A percentile compares a stretch with the other conserved stretches of the same genome.
These are phyloP conservation scores for Pseudogymnoascus sp. DNA, from an alignment of 2,329 filamentous ascomycete species.

Conservation along the genomic window DNA sequence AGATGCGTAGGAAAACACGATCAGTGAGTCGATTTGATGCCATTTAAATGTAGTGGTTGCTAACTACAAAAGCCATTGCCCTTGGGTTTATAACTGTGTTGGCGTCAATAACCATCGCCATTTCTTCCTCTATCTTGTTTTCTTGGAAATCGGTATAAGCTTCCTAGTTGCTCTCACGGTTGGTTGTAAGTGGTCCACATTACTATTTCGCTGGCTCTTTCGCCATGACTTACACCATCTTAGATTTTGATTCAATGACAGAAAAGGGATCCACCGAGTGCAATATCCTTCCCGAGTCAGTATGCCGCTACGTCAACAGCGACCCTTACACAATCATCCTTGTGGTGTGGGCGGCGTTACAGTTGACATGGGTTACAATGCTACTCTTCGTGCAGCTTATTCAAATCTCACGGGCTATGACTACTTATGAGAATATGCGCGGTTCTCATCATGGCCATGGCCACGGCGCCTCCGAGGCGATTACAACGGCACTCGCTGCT, in stretches of 20 bases:
- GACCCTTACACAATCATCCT: constrained; percentile 80
- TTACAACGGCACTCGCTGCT: constrained; percentile 70
- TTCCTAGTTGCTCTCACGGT: constrained; percentile 64
- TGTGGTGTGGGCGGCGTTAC: constrained; percentile 69
- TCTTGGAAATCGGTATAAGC: constrained; percentile 66
- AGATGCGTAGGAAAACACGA: constrained; percentile 95
- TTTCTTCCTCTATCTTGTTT: constrained; percentile 84
- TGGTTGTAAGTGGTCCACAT: constrained; percentile 48
- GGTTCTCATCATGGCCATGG: constrained; percentile 56
- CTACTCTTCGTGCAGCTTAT: constrained; percentile 87
- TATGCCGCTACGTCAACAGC: constrained; percentile 70
- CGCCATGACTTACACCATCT: constrained; percentile 16
- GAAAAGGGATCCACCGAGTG: constrained; percentile 50
- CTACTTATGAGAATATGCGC: constrained; percentile 95
- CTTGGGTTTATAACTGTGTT: constrained; percentile 96
- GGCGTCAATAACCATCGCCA: constrained; percentile 94
- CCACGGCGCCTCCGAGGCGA: constrained; percentile 45
- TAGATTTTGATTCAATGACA: constrained; percentile 57
- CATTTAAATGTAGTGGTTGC: constrained; percentile 11
- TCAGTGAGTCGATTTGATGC: constrained; percentile 57
- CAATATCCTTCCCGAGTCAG: constrained; percentile 61
- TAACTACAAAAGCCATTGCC: constrained; percentile 64
- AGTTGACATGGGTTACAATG: constrained; percentile 96
- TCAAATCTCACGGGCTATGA: constrained; percentile 86
- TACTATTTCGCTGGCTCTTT: constrained; percentile 16